Base-by-base conservation (phyloP, 352 stramenopile genomes). In the Globisporangium camurandrum region DNA sequence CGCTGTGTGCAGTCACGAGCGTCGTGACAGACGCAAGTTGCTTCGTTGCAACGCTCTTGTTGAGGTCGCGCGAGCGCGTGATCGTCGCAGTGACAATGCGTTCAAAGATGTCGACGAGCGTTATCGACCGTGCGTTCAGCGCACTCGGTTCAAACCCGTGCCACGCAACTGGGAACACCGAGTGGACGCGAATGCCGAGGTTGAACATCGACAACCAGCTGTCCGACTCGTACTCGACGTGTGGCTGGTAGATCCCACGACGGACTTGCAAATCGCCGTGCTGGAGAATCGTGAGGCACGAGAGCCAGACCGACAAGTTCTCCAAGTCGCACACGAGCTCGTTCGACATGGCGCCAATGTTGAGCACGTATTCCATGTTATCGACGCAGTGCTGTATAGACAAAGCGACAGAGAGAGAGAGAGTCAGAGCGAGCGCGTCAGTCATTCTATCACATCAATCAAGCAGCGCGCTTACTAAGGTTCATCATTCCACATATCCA, bases 121-220 rank as follows among this genome's bases (percentile, higher is more conserved):
- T 46, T 16, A 53, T 23, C 20, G 69, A 51, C 9, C 67, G 45
- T 17, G 43, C 19, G 48, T 67, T 38, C 5, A 88, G 56, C 22
- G 74, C 61, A 1, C 59, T 63, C 4, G 63, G 53, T 11, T 67
- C 66, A 49, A 90, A 84, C 2, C 78, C 72, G 46, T 81, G 84
- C 78, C 81, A 92, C 2, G 81, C 67, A 2, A 89, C 71, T 17
- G 81, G 75, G 30, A 93, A 94, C 3, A 93, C 66, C 11, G 84
- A 89, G 57, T 94, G 84, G 16, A 93, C 66, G 9, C 83, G 81
- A 52, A 94, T 94, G 19, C 84, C 84, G 19, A 94, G 67, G 36
- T 94, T 94, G 57, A 94, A 94, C 71, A 92, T 93, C 6, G 81
- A 84, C 39, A 94, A 54, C 84, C 84, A 94, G 38, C 71, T 91